Base-by-base conservation (phyloP, 129 eudicot genomes). In the Flaveria bidentis region DNA sequence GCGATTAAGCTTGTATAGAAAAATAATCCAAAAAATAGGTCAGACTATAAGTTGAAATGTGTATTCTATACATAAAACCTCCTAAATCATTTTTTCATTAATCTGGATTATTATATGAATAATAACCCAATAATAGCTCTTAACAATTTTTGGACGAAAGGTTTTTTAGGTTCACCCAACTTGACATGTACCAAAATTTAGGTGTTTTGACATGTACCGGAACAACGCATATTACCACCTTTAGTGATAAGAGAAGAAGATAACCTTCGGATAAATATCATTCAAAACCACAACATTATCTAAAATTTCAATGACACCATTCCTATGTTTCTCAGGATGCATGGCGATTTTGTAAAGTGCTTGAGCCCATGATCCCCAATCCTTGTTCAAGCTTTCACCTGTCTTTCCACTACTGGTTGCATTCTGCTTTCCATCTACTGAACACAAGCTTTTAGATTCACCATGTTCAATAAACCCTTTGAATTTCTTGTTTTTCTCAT, bases 331-430 rank as follows among this genome's bases (percentile, higher is more conserved):
- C 72, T 89, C 87, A 5, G 96, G 96, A 81, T 83, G 76, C 92
- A 87, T 89, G 20, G 94, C 97, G 11, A 87, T 82, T n/a, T 82
- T 71, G 82, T 91, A 68, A 81, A 94, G 91, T 49, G 99, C 91
- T 82, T 85, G 97, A 72, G 94, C 90, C 97, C 96, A 91, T 36
- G 96, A 50, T 18, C 85, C 89, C 97, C 97, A 91, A 64, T 90
- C 71, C 81, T 82, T 93, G 45, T 69, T 77, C 68, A 53, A 18
- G 64, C 71, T 68, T 67, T 18, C 42, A n/a, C 62, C 60, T 6
- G 44, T 69, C 82, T 68, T 83, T 45, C 70, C 72, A 6, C 52
- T 55, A 46, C 49, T 17, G 44, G 68, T 49, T 28, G 26, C 81
- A 44, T 61, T 67, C 25, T 84, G 84, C 42, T 76, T 84, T 56